Conservation (phyloP, 306 rosid genomes). For the Crataegus laevigata region DNA sequence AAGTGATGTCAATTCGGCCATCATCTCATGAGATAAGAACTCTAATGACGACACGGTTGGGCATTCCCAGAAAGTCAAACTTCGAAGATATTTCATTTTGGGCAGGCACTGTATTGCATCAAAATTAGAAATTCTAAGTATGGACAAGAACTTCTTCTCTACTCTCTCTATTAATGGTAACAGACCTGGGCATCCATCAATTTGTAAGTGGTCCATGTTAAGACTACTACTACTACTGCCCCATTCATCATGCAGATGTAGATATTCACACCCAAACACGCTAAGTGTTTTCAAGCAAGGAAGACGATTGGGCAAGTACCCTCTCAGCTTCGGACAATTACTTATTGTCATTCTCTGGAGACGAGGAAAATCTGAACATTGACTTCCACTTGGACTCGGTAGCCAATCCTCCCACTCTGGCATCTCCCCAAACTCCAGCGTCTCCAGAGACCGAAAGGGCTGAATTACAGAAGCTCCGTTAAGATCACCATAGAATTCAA, state of each 20-base stretch:
- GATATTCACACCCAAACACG: rapidly evolving
- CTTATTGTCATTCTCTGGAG: rapidly evolving
- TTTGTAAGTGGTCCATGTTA: neutral
- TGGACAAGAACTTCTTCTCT: too few relatives aligned
- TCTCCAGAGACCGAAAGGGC: neutral
- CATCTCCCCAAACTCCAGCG: rapidly evolving
- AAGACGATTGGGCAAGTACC: neutral
- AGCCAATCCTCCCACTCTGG: neutral
- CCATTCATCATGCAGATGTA: neutral
- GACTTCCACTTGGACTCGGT: neutral
- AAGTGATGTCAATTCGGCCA: neutral
- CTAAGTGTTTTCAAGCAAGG: neutral
- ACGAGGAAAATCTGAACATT: too few relatives aligned
- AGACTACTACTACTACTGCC: neutral
- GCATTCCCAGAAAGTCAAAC: rapidly evolving
- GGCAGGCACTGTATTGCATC: too few relatives aligned
- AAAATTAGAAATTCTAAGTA: too few relatives aligned
- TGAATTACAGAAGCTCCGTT: neutral
- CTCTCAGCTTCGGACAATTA: neutral
- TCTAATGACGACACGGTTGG: neutral
- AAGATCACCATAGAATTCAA: neutral
- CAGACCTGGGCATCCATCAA: neutral
- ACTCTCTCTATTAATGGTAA: too few relatives aligned
- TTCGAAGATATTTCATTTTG: too few relatives aligned
- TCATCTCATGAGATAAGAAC: neutral